Percentiles rank a stretch among this genome's conserved stretches.
Evolutionary conservation across 768 basidiomycete genomes (phyloP).

Genomic region (Candolleomyces aberdarensis): DNA sequence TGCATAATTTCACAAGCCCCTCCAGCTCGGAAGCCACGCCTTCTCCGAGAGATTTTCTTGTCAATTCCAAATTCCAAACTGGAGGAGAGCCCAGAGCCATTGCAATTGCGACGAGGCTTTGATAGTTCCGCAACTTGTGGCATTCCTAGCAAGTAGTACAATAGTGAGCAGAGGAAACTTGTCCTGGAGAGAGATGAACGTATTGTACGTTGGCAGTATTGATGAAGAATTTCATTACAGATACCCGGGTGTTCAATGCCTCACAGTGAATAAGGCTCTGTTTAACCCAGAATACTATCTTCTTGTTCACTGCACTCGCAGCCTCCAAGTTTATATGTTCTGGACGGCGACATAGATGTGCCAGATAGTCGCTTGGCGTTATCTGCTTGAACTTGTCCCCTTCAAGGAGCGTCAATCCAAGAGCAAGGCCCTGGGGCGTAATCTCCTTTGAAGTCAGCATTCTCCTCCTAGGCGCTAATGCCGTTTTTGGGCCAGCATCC

Average conservation of each 20-base stretch:
- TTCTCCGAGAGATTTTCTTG: slow-evolving; percentile 26
- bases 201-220: slow-evolving; percentile 30
- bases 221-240: slow-evolving; percentile 43
- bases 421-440: slow-evolving; percentile 37
- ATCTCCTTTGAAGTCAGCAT: slow-evolving; percentile 29
- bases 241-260: slow-evolving; percentile 30
- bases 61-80: slow-evolving; percentile 33
- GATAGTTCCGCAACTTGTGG: slow-evolving; percentile 39
- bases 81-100: slow-evolving; percentile 38
- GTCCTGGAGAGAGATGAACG: neutral
- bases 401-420: slow-evolving; percentile 42
- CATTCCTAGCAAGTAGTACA: slow-evolving; percentile 35
- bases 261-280: slow-evolving; percentile 39
- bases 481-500: slow-evolving; percentile 2
- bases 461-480: slow-evolving; percentile 20
- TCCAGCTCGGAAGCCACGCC: slow-evolving; percentile 26
- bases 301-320: slow-evolving; percentile 33
- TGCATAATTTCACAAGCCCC: slow-evolving; percentile 29
- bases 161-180: neutral
- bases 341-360: slow-evolving; percentile 27
- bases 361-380: slow-evolving; percentile 39
- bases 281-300: slow-evolving; percentile 37
- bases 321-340: slow-evolving; percentile 29
- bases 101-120: slow-evolving; percentile 40
- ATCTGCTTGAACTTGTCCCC: slow-evolving; percentile 41